These are phyloP conservation scores for Theobroma cacao DNA, from an alignment of 345 rosid species.

Conservation along the genomic window DNA sequence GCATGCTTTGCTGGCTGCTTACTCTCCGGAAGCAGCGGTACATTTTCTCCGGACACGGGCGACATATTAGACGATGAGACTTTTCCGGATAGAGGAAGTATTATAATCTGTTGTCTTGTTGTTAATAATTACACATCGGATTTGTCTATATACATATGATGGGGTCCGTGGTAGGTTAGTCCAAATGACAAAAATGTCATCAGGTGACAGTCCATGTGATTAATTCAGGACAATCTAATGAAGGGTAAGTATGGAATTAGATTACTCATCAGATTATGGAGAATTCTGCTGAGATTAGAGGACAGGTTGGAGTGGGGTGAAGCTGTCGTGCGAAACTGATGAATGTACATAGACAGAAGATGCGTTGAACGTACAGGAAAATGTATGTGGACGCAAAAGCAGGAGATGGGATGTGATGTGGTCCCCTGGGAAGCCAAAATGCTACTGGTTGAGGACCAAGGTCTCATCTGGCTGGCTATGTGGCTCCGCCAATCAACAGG, in stretches of 20 bases:
- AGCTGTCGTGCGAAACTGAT: neutral
- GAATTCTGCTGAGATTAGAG: neutral
- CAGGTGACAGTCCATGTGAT: neutral
- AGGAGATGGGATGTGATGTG: neutral
- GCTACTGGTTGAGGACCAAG: neutral
- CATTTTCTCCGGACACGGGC: constrained; percentile 32
- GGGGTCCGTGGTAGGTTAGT: too few species aligned
- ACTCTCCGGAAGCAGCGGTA: constrained; percentile 51
- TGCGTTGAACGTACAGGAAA: neutral
- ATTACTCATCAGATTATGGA: too few species aligned
- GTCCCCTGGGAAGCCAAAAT: too few species aligned
- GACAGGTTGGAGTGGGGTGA: constrained; percentile 9
- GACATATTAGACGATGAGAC: constrained; percentile 33
- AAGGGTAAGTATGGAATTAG: constrained; percentile 18
- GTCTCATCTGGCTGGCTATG: neutral
- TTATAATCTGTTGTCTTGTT: constrained; percentile 20
- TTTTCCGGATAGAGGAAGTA: neutral
- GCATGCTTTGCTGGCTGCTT: constrained; percentile 29
- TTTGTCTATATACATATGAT: neutral
- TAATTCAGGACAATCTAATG: neutral
- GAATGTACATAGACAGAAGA: neutral
- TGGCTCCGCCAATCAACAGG: neutral
- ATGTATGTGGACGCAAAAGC: constrained; percentile 23
- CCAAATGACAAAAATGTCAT: constrained; percentile 25
- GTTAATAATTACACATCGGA: constrained; percentile 16